phyloP scores from a whole-genome alignment of 139 green algal species.

The Microglena sp. region DNA sequence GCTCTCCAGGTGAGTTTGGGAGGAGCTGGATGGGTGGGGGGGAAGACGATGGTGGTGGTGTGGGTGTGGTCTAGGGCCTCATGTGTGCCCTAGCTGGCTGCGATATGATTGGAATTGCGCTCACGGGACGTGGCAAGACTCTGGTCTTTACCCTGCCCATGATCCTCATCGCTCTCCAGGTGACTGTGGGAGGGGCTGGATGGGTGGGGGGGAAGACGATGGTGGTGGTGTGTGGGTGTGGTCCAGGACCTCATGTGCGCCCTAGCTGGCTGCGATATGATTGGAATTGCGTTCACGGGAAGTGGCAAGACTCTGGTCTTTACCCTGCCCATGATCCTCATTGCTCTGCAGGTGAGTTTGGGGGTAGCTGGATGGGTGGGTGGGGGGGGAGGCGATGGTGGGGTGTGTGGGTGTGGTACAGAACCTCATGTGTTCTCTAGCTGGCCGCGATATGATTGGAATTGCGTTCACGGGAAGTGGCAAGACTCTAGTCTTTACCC shows the following conservation, averaged over 20 bases:
- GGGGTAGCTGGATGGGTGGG: background rate
- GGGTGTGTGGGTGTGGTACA: no score
- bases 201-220: no score
- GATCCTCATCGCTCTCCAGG: no score
- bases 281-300: slow-evolving; percentile 96
- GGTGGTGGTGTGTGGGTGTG: no score
- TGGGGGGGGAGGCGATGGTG: no score
- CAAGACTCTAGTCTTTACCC: slow-evolving; percentile 91
- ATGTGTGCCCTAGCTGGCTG: background rate
- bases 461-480: slow-evolving; percentile 93
- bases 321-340: slow-evolving; percentile 82
- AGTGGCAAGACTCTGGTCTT: slow-evolving; percentile 95
- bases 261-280: slow-evolving; percentile 93
- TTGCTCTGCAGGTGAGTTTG: slow-evolving; percentile 53
- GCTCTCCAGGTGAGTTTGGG: slow-evolving; percentile 48
- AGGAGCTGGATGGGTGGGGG: background rate
- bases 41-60: background rate
- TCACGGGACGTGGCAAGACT: background rate
- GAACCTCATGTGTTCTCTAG: slow-evolving; percentile 83
- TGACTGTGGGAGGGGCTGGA: no score
- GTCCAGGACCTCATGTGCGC: slow-evolving; percentile 88
- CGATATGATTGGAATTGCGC: no score
- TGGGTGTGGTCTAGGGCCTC: background rate
- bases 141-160: no score
- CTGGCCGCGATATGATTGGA: slow-evolving; percentile 96